phyloP scores from a whole-genome alignment of 108 stramenopile species.

The Nannochloropsis salina region DNA sequence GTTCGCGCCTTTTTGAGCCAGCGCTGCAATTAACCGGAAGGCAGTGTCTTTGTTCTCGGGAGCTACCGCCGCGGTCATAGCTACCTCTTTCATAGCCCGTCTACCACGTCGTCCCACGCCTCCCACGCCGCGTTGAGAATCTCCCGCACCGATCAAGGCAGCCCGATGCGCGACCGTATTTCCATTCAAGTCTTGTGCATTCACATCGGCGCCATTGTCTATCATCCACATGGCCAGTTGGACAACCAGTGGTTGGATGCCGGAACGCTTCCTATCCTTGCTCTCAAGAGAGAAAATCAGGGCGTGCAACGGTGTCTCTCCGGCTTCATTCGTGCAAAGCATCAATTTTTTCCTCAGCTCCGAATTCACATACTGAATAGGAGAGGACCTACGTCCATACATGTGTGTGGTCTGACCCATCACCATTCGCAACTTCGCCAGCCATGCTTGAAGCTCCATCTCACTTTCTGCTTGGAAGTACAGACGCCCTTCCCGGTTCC shows the following conservation, averaged over 20 bases:
- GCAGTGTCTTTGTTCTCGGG: background rate
- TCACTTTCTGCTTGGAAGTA: conserved; percentile 50
- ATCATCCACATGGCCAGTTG: conserved; percentile 38
- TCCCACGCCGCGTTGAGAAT: background rate
- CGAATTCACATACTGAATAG: conserved; percentile 35
- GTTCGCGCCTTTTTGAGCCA: conserved; percentile 24
- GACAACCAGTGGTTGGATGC: background rate
- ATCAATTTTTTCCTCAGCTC: conserved; percentile 19
- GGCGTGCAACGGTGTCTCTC: conserved; percentile 44
- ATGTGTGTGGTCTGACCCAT: conserved; percentile 33
- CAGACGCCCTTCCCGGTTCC: conserved; percentile 50
- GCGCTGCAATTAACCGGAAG: conserved; percentile 26
- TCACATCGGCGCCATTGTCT: conserved; percentile 34
- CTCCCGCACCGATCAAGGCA: conserved; percentile 29
- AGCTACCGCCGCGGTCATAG: background rate
- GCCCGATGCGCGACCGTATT: conserved; percentile 28
- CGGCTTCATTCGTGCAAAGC: conserved; percentile 23
- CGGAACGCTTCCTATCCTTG: background rate
- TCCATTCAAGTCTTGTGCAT: conserved; percentile 25
- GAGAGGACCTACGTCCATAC: conserved; percentile 14
- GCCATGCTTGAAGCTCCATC: conserved; percentile 50
- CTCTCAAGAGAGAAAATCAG: background rate
- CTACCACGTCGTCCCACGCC: conserved; percentile 26
- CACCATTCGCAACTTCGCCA: conserved; percentile 43
- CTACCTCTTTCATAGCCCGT: background rate